phyloP scores from a whole-genome alignment of 2,329 filamentous ascomycete genomes.

The Phialemoniopsis sp. region DNA sequence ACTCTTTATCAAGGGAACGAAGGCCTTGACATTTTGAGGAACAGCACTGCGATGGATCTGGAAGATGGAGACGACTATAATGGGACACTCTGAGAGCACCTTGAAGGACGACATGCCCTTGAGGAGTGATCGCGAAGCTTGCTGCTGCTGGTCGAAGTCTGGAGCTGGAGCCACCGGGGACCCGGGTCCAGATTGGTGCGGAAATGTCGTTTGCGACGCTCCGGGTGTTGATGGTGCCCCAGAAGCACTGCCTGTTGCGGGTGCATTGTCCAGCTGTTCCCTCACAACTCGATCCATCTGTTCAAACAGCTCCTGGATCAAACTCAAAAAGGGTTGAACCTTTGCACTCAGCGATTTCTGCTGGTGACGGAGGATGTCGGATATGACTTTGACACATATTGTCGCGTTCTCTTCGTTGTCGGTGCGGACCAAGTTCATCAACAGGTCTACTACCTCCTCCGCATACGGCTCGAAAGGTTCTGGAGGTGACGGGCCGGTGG shows the following conservation, averaged over 20 bases:
- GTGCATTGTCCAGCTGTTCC: constrained; percentile 85
- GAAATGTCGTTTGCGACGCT: constrained; percentile 66
- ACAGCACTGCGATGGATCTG: constrained; percentile 84
- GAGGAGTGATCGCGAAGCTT: constrained; percentile 70
- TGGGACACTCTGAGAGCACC: constrained; percentile 93
- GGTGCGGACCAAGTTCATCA: constrained; percentile 81
- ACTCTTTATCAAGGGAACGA: constrained; percentile 90
- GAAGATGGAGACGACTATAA: constrained; percentile 97
- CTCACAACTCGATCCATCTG: constrained; percentile 92
- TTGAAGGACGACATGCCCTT: constrained; percentile 99
- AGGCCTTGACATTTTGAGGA: constrained; percentile 79
- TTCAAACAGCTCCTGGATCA: constrained; percentile 95
- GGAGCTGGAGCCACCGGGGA: constrained; percentile 81
- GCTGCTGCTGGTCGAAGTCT: constrained; percentile 75
- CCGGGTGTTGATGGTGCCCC: constrained; percentile 64
- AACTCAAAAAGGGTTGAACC: constrained; percentile 82
- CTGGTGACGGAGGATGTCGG: constrained; percentile 93
- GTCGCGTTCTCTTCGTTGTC: constrained; percentile 99
- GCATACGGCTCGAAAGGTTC: constrained; percentile 88
- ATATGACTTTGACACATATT: constrained; percentile 96
- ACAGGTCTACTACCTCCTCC: constrained; percentile 80
- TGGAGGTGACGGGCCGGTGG: constrained; percentile 63
- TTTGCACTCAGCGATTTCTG: constrained; percentile 72
- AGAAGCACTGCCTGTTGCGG: constrained; percentile 40
- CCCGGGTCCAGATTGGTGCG: constrained; percentile 72